Conservation (phyloP, 1,284 basidiomycete species). For the Ustilago nuda region DNA sequence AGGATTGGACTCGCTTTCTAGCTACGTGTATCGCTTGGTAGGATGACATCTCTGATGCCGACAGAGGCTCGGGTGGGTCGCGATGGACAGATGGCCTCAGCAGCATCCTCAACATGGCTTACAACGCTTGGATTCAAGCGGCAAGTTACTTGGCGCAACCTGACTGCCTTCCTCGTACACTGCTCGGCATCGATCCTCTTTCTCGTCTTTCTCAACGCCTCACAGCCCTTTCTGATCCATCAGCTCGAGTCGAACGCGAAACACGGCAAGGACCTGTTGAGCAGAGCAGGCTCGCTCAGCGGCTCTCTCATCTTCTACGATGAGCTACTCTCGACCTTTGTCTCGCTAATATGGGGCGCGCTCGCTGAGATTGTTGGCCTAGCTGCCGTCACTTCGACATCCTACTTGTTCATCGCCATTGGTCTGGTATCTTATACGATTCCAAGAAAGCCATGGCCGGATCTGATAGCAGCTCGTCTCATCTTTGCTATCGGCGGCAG, state of each 20-base stretch:
- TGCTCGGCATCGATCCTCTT: constrained; percentile 56
- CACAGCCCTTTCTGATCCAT: constrained; percentile 58
- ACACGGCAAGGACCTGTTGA: constrained; percentile 4
- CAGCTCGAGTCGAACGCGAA: constrained; percentile 38
- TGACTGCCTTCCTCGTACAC: constrained; percentile 48
- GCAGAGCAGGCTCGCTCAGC: constrained; percentile 51
- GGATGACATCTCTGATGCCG: constrained; percentile 7
- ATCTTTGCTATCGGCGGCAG: constrained; percentile 57
- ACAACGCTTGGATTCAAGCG: constrained; percentile 38
- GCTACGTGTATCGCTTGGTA: background rate
- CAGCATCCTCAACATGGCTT: constrained; percentile 12
- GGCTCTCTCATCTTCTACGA: constrained; percentile 59
- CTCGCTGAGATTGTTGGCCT: constrained; percentile 48
- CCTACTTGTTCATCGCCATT: constrained; percentile 47
- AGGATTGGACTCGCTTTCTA: too few species aligned
- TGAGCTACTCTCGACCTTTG: constrained; percentile 52
- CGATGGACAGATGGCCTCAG: background rate
- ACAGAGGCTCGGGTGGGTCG: background rate
- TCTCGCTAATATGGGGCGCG: constrained; percentile 55
- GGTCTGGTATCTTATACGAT: constrained; percentile 49
- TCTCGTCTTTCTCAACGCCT: constrained; percentile 56
- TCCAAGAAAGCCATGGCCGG: constrained; percentile 51
- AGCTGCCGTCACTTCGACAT: constrained; percentile 38
- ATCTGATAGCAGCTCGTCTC: constrained; percentile 48
- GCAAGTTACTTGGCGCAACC: constrained; percentile 41